These are phyloP conservation scores for Penicillium sp. DNA, from an alignment of 2,329 filamentous ascomycete species.

Conservation along the genomic window DNA sequence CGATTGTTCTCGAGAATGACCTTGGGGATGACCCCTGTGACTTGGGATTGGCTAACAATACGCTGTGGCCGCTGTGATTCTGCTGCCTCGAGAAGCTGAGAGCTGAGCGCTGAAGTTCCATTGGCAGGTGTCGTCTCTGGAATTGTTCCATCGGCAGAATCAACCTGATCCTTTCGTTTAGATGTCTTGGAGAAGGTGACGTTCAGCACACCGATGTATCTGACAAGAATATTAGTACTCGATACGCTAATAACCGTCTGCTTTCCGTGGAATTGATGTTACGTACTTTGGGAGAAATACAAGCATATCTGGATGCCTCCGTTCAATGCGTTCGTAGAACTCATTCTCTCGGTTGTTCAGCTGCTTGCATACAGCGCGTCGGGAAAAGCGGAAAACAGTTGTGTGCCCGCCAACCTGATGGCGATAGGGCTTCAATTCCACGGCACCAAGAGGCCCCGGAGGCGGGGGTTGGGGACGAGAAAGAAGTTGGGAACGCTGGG, in stretches of 20 bases:
- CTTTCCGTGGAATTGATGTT: not conserved
- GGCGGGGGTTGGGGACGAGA: constrained; percentile 32
- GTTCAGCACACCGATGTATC: constrained; percentile 95
- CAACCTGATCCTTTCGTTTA: constrained; percentile 54
- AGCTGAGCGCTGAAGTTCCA: constrained; percentile 11
- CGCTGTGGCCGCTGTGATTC: constrained; percentile 49
- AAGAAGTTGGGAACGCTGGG: constrained; percentile 28
- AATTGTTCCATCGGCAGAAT: constrained; percentile 17
- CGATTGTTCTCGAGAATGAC: constrained; percentile 93
- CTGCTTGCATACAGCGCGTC: constrained; percentile 94
- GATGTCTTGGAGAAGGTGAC: constrained; percentile 87
- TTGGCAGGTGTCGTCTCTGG: constrained; percentile 15
- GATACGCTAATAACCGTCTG: not conserved
- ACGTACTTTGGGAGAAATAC: constrained; percentile 81
- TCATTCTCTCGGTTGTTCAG: constrained; percentile 97
- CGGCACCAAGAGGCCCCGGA: constrained; percentile 71
- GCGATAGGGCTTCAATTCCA: constrained; percentile 93
- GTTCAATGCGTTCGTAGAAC: constrained; percentile 96
- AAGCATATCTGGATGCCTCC: constrained; percentile 82
- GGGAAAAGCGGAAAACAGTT: constrained; percentile 92
- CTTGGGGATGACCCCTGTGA: constrained; percentile 73
- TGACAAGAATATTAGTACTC: constrained; percentile 20
- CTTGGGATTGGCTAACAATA: constrained; percentile 73
- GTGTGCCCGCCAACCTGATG: constrained; percentile 98
- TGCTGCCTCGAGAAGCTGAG: constrained; percentile 18